phyloP scores from a whole-genome alignment of 1,284 basidiomycete species.

The Malassezia equina region DNA sequence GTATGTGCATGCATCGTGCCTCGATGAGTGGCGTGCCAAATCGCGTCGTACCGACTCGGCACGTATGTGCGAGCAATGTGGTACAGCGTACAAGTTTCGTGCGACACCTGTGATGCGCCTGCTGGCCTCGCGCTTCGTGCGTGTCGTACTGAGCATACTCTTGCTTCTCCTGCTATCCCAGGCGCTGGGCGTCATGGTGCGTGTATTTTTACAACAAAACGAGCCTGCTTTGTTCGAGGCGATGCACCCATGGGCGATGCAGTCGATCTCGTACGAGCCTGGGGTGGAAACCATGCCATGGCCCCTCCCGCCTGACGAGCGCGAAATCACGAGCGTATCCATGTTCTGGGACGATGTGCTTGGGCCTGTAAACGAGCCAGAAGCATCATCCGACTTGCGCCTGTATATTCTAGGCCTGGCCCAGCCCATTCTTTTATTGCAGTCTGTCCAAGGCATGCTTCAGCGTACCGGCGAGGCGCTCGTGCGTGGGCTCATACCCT shows the following conservation, averaged over 20 bases:
- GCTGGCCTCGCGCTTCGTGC: constrained; percentile 22
- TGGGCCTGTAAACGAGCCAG: background rate
- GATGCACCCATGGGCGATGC: constrained; percentile 3
- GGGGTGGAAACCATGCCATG: background rate
- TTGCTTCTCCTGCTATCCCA: constrained; percentile 25
- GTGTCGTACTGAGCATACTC: constrained; percentile 23
- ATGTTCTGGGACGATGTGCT: constrained; percentile 3
- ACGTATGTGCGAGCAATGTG: constrained; percentile 38
- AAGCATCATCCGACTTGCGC: background rate
- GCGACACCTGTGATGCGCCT: constrained; percentile 29
- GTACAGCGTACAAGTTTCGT: constrained; percentile 31
- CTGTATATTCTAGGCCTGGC: constrained; percentile 2
- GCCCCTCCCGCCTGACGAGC: background rate
- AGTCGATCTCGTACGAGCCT: background rate
- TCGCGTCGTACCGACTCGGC: constrained; percentile 25
- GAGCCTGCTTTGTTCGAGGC: constrained; percentile 13
- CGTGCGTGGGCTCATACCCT: background rate
- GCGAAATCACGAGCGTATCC: background rate
- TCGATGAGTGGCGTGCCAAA: constrained; percentile 30
- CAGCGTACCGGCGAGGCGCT: constrained; percentile 3
- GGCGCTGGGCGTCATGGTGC: constrained; percentile 21
- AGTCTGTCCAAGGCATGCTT: constrained; percentile 11
- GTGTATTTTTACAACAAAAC: constrained; percentile 21
- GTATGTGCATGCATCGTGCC: constrained; percentile 41
- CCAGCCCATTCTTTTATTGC: constrained; percentile 9